phyloP scores from a whole-genome alignment of 352 stramenopile species.

The Globisporangium cystogenes region DNA sequence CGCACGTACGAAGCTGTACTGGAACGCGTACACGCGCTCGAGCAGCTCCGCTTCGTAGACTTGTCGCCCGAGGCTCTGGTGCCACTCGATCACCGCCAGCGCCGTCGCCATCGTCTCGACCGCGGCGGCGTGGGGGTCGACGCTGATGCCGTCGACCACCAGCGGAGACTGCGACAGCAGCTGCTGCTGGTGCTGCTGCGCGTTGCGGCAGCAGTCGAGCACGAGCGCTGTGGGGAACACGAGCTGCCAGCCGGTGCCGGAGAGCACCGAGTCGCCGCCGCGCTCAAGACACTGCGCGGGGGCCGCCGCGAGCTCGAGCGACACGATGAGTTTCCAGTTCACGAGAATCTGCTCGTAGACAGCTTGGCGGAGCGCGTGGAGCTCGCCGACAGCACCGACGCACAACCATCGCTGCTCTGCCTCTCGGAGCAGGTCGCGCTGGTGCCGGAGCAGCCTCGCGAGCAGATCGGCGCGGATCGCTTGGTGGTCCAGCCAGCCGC shows the following conservation, averaged over 20 bases:
- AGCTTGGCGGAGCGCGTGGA: constrained; percentile 29
- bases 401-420: constrained; percentile 34
- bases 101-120: constrained; percentile 14
- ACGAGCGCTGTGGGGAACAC: constrained; percentile 24
- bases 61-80: constrained; percentile 19
- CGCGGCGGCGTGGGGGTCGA: background rate
- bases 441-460: constrained; percentile 10
- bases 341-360: constrained; percentile 41
- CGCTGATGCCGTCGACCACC: background rate
- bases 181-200: background rate
- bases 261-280: constrained; percentile 19
- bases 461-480: constrained; percentile 15
- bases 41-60: constrained; percentile 42
- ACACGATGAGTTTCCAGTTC: constrained; percentile 35
- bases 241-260: constrained; percentile 27
- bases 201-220: constrained; percentile 21
- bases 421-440: constrained; percentile 18
- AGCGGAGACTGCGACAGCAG: too few species aligned
- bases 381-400: constrained; percentile 20
- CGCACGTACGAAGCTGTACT: constrained; percentile 29
- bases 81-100: constrained; percentile 30
- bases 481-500: constrained; percentile 18
- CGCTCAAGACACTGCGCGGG: constrained; percentile 25
- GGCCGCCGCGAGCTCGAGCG: constrained; percentile 22
- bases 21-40: constrained; percentile 34